A percentile compares a stretch with the other conserved stretches of the same genome.
phyloP scores from a whole-genome alignment of 2,329 filamentous ascomycete genomes.

The Calonectria leucothoes region DNA sequence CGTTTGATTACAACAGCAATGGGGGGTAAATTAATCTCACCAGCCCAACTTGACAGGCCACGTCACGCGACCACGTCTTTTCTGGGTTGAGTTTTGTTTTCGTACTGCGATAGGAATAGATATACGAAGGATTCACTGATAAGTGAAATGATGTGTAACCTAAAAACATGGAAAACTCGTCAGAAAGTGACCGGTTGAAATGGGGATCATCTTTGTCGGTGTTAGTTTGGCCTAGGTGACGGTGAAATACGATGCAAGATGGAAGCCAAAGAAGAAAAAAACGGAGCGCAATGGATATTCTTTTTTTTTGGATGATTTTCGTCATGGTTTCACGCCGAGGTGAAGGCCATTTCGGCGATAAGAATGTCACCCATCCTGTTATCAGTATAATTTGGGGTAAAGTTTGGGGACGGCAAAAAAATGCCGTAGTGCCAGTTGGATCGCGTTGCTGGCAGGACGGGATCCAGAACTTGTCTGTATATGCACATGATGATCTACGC shows the following conservation, averaged over 20 bases:
- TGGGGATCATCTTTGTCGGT: neutral
- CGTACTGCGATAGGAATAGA: neutral
- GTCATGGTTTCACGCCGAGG: neutral
- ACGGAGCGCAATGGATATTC: neutral
- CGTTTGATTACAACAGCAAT: neutral
- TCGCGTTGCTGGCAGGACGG: neutral
- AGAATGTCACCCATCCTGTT: neutral
- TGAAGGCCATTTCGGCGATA: neutral
- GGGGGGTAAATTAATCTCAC: neutral
- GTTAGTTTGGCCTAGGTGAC: neutral
- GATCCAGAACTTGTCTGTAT: neutral
- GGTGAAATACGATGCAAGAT: neutral
- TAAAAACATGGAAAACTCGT: neutral
- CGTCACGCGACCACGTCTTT: neutral
- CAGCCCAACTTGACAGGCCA: neutral
- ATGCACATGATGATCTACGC: slow-evolving; percentile 1
- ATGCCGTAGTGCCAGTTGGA: neutral
- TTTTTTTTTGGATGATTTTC: neutral
- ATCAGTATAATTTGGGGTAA: slow-evolving; percentile 4
- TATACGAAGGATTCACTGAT: neutral
- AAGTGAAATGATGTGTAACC: neutral
- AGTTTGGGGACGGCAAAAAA: slow-evolving; percentile 2
- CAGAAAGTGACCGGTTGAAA: neutral
- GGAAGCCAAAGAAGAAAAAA: neutral
- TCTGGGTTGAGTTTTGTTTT: neutral